Percentiles rank a stretch among this genome's conserved stretches.
phyloP scores from a whole-genome alignment of 345 rosid species.

The Hibiscus mutabilis region DNA sequence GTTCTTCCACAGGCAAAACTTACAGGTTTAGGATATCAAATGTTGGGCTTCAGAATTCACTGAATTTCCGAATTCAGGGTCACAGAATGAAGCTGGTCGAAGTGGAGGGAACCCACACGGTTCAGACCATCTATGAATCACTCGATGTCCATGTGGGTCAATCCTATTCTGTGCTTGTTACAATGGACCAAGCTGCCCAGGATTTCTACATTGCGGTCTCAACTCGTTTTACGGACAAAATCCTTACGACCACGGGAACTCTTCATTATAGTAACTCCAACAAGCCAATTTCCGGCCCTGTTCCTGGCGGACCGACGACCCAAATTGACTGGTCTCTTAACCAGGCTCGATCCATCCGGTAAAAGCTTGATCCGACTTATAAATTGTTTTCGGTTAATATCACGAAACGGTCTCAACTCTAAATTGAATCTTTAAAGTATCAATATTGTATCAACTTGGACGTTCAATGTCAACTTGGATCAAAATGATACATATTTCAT shows the following conservation, averaged over 20 bases:
- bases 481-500: neutral
- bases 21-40: conserved; percentile 83
- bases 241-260: conserved; percentile 36
- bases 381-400: too few relatives aligned
- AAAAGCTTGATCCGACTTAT: neutral
- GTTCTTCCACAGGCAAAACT: conserved; percentile 46
- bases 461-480: too few relatives aligned
- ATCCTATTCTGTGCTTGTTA: conserved; percentile 76
- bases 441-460: too few relatives aligned
- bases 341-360: conserved; percentile 77
- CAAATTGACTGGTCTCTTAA: conserved; percentile 58
- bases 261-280: conserved; percentile 67
- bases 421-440: too few relatives aligned
- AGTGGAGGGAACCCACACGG: conserved; percentile 86
- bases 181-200: conserved; percentile 60
- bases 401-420: too few relatives aligned
- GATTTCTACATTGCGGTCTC: conserved; percentile 59
- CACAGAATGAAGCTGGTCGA: conserved; percentile 79
- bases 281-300: conserved; percentile 31
- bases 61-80: conserved; percentile 62
- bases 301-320: conserved; percentile 42
- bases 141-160: conserved; percentile 86
- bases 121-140: conserved; percentile 52
- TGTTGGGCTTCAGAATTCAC: conserved; percentile 65
- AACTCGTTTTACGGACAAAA: conserved; percentile 44